Percentiles rank a stretch among this genome's conserved stretches.
phyloP scores from a whole-genome alignment of 441 rosid species.

The Eutrema salsugineum region DNA sequence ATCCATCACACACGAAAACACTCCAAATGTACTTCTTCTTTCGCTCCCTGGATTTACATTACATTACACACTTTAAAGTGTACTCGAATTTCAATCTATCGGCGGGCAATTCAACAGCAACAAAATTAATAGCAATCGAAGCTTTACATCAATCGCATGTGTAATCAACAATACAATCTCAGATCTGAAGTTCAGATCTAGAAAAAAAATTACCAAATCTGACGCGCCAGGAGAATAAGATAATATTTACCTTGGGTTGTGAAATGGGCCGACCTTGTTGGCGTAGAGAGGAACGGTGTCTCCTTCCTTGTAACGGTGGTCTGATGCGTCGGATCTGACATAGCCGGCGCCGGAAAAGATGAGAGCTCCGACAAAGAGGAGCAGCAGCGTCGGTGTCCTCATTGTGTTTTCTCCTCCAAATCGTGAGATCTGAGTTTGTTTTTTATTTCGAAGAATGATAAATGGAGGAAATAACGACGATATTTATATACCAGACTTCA shows the following conservation, averaged over 20 bases:
- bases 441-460: background rate
- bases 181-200: slow-evolving; percentile 34
- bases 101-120: background rate
- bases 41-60: background rate
- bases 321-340: slow-evolving; percentile 47
- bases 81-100: background rate
- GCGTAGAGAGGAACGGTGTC: slow-evolving; percentile 53
- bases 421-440: slow-evolving; percentile 30
- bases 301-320: slow-evolving; percentile 54
- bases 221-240: background rate
- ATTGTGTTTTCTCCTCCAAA: slow-evolving; percentile 12
- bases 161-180: background rate
- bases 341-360: slow-evolving; percentile 17
- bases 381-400: slow-evolving; percentile 28
- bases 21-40: background rate
- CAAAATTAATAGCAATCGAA: background rate
- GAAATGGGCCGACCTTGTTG: slow-evolving; percentile 61
- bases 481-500: slow-evolving; percentile 21
- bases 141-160: background rate
- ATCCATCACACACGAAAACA: background rate
- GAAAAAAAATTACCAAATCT: background rate
- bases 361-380: slow-evolving; percentile 29
- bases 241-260: slow-evolving; percentile 43
- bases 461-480: background rate
- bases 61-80: background rate